A percentile compares a stretch with the other conserved stretches of the same genome.
Conservation (phyloP, 2,329 filamentous ascomycete species). For the Alternaria hordeiaustralica region DNA sequence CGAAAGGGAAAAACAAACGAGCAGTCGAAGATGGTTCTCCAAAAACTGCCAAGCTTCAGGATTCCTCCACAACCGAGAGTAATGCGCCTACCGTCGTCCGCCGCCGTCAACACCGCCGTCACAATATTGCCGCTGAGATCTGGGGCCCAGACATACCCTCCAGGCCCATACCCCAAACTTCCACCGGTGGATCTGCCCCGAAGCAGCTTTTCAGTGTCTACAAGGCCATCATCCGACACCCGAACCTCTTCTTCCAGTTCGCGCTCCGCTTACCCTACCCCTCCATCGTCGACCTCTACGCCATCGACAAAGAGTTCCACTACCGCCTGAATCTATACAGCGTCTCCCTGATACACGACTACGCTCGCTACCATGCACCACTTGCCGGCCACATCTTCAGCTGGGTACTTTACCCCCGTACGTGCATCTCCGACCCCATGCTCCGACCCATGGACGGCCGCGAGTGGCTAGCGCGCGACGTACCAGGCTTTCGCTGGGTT, state of each 20-base stretch:
- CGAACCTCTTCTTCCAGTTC: conserved; percentile 47
- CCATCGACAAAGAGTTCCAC: conserved; percentile 51
- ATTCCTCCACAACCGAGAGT: background rate
- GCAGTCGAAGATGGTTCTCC: conserved; percentile 15
- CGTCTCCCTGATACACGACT: conserved; percentile 61
- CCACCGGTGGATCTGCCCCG: background rate
- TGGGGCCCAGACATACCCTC: conserved; percentile 25
- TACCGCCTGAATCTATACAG: conserved; percentile 58
- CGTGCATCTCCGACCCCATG: conserved; percentile 67
- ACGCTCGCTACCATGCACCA: conserved; percentile 62
- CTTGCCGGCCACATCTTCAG: conserved; percentile 65
- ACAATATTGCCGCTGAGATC: conserved; percentile 25
- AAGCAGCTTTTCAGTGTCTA: conserved; percentile 40
- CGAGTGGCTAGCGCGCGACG: conserved; percentile 42
- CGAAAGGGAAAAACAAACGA: conserved; percentile 31
- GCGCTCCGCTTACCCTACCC: conserved; percentile 31
- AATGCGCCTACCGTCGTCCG: conserved; percentile 23
- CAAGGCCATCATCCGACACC: conserved; percentile 43
- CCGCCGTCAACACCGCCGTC: conserved; percentile 30
- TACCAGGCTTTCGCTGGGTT: conserved; percentile 72
- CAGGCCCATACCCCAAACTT: background rate
- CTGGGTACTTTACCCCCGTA: conserved; percentile 64
- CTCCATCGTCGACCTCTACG: conserved; percentile 40
- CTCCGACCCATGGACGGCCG: conserved; percentile 53
- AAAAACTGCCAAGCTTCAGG: background rate